These are phyloP conservation scores for Pinus taeda DNA, from an alignment of 75 land plant species.

Conservation along the genomic window DNA sequence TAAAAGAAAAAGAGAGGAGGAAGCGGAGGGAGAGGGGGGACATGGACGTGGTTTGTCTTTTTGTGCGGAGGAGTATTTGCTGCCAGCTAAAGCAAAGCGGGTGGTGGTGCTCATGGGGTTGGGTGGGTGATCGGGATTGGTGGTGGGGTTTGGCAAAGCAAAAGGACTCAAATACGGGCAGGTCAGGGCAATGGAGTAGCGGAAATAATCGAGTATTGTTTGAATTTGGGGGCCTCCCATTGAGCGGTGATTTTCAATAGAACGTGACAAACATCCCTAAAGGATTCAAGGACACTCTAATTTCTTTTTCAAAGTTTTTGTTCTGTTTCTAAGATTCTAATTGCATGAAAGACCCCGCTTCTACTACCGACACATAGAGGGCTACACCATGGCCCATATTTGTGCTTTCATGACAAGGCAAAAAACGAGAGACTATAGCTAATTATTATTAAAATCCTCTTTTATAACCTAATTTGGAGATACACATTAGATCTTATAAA, in stretches of 20 bases:
- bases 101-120: neutral
- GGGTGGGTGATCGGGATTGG: neutral
- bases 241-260: neutral
- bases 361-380: neutral
- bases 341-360: neutral
- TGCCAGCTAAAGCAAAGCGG: constrained; percentile 1
- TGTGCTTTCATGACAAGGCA: neutral
- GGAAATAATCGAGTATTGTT: constrained; percentile 1
- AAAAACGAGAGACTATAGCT: neutral
- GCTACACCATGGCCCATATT: neutral
- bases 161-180: neutral
- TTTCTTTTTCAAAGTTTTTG: neutral
- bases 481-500: neutral
- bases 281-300: constrained; percentile 5
- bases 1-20: neutral
- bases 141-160: neutral
- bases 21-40: neutral
- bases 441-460: neutral
- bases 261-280: constrained; percentile 7
- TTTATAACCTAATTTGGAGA: neutral
- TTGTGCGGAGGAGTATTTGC: neutral
- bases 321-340: constrained; percentile 2
- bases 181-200: neutral
- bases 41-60: constrained; percentile 8
- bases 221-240: neutral